These are phyloP conservation scores for Rhodomyrtus tomentosa DNA, from an alignment of 345 rosid species.

Conservation along the genomic window DNA sequence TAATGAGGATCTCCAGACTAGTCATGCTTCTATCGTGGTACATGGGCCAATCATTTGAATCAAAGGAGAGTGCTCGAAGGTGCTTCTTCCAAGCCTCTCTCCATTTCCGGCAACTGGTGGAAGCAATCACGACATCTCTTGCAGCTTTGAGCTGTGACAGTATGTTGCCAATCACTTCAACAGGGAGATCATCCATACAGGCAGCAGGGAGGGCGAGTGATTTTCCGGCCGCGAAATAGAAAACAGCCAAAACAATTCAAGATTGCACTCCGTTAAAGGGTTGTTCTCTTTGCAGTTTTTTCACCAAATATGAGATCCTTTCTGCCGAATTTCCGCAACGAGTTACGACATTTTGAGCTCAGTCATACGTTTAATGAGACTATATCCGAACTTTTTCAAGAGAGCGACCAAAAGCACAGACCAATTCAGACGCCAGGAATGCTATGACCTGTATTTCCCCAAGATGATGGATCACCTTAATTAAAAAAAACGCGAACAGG, in stretches of 20 bases:
- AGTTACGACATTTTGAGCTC: background rate
- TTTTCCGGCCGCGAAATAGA: background rate
- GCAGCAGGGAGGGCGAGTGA: background rate
- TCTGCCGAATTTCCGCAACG: background rate
- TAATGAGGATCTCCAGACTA: slow-evolving; percentile 63
- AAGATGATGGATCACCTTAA: background rate
- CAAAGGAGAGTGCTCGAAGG: slow-evolving; percentile 66
- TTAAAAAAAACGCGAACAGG: background rate
- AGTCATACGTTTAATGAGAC: background rate
- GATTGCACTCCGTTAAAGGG: background rate
- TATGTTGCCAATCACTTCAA: slow-evolving; percentile 84
- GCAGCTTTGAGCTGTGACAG: slow-evolving; percentile 74
- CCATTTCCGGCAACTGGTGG: slow-evolving; percentile 76
- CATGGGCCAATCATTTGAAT: slow-evolving; percentile 47
- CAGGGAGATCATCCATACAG: slow-evolving; percentile 70
- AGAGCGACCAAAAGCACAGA: background rate
- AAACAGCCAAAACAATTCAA: background rate
- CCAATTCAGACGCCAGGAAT: background rate
- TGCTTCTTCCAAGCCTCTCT: slow-evolving; percentile 62
- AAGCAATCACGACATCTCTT: slow-evolving; percentile 73
- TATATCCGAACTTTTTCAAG: background rate
- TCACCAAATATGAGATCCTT: background rate
- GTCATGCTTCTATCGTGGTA: slow-evolving; percentile 44
- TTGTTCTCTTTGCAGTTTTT: background rate
- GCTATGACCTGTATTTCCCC: background rate